Evolutionary conservation across 1,139 yeast genomes (phyloP), one percentile per base, ranked within the genome.

Genomic region (Geotrichum cucujoidarum): DNA sequence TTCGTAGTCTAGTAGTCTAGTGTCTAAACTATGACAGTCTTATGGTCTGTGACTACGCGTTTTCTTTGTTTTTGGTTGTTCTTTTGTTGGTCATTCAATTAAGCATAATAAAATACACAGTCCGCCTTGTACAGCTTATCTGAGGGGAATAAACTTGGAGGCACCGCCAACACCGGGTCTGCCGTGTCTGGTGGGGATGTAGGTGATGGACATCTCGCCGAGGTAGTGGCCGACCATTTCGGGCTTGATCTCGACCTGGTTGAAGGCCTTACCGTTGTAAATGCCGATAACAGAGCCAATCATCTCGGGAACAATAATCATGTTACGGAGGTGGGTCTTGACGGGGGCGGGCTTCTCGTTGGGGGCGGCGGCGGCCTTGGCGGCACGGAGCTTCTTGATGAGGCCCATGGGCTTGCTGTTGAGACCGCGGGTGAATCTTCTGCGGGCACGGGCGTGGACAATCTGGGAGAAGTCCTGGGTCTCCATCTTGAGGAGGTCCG

Each of bases 151-250:
- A 69, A 68, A 67, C 53, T 66, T 61, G 67, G 90, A 76, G 68
- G 94, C 82, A 75, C 87, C 82, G 69, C 80, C 78, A 60, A 73
- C 69, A 83, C 95, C 95, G 70, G 97, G 95, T 83, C 95, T 89
- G 80, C 97, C 97, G 82, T 90, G 97, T 83, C 95, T 87, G 74
- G 92, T 97, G 72, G 99, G 98, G 75, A 95, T 87, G 83, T 94
- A 94, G 70, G 98, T 79, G 77, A 94, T 92, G 71, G 98, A 92
- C 87, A 94, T 92, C 81, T 94, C 99, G 79, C 97, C 99, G 71
- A 94, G 87, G 94, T 94, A 94, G 85, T 90, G 96, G 73, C 98
- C 98, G 72, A 90, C 90, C 98, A 94, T 92, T 81, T 94, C 99
- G 70, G 98, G 97, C 76, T 80, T 89, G 77, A 94, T 78, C 77